Evolutionary conservation across 805 yeast genomes (phyloP).

Genomic region (Sungouiella blattae): DNA sequence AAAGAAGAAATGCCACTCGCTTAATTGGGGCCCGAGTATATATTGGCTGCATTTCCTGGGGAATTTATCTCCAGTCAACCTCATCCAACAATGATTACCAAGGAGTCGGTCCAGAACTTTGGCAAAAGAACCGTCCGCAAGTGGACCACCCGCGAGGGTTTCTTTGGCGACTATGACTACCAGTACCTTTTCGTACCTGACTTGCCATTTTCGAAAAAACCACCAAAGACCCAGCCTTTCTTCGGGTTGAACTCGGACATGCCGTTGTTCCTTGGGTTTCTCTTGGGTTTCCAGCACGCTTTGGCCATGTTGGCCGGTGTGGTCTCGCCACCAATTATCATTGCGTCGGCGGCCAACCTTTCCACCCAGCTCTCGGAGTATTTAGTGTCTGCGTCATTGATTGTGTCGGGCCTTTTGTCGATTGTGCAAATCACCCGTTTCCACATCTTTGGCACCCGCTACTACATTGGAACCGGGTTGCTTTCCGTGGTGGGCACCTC

Average conservation of each 20-base stretch:
- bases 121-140: slow-evolving; percentile 31
- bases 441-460: slow-evolving; percentile 68
- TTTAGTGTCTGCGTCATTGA: slow-evolving; percentile 36
- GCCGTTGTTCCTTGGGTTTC: slow-evolving; percentile 73
- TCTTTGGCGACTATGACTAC: slow-evolving; percentile 87
- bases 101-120: slow-evolving; percentile 1
- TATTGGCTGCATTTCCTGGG: too few relatives aligned
- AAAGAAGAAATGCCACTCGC: too few relatives aligned
- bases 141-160: slow-evolving; percentile 72
- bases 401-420: slow-evolving; percentile 54
- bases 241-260: slow-evolving; percentile 76
- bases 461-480: slow-evolving; percentile 83
- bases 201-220: slow-evolving; percentile 57
- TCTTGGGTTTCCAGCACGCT: slow-evolving; percentile 85
- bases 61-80: too few relatives aligned
- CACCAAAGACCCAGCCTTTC: slow-evolving; percentile 65
- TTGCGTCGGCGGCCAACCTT: slow-evolving; percentile 61
- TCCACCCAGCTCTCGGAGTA: slow-evolving; percentile 35
- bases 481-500: slow-evolving; percentile 90
- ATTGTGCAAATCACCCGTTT: slow-evolving; percentile 76
- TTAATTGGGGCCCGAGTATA: too few relatives aligned
- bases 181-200: slow-evolving; percentile 75
- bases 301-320: slow-evolving; percentile 91
- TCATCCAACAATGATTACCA: not conserved
- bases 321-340: slow-evolving; percentile 77